phyloP scores from a whole-genome alignment of 257 asterid genomes.

The Eucommia ulmoides region DNA sequence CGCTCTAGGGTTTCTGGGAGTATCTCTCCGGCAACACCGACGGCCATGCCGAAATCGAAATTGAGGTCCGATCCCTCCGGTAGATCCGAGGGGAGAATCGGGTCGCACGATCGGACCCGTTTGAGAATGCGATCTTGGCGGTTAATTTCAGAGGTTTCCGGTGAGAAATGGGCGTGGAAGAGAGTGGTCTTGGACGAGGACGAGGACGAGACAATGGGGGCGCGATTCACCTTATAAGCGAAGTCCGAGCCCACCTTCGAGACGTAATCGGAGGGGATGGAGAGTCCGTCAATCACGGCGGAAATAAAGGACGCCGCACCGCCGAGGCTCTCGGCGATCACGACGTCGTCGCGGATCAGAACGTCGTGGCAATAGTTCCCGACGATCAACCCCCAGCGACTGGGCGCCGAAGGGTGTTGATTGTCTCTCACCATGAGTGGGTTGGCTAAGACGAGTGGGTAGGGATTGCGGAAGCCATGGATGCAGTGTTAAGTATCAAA shows the following conservation, averaged over 20 bases:
- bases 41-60: constrained; percentile 74
- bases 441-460: neutral
- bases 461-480: neutral
- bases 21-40: constrained; percentile 90
- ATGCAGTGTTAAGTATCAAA: neutral
- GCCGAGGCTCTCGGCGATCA: constrained; percentile 70
- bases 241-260: constrained; percentile 79
- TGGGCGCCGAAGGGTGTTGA: neutral
- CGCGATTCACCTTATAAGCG: constrained; percentile 38
- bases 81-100: constrained; percentile 51
- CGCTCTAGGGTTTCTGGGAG: constrained; percentile 59
- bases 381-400: constrained; percentile 46
- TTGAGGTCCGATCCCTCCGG: constrained; percentile 44
- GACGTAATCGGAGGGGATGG: constrained; percentile 39
- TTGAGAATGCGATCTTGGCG: constrained; percentile 68
- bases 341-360: constrained; percentile 50
- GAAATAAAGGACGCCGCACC: constrained; percentile 90
- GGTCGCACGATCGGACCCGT: constrained; percentile 54
- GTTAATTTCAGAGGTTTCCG: constrained; percentile 23
- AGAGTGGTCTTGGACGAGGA: constrained; percentile 49
- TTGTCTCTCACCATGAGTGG: constrained; percentile 10
- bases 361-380: constrained; percentile 96
- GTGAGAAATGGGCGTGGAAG: constrained; percentile 70
- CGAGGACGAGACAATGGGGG: constrained; percentile 26
- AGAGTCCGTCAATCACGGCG: constrained; percentile 58